These are phyloP conservation scores for Macrotyloma uniflorum DNA, from an alignment of 306 rosid species.

Conservation along the genomic window DNA sequence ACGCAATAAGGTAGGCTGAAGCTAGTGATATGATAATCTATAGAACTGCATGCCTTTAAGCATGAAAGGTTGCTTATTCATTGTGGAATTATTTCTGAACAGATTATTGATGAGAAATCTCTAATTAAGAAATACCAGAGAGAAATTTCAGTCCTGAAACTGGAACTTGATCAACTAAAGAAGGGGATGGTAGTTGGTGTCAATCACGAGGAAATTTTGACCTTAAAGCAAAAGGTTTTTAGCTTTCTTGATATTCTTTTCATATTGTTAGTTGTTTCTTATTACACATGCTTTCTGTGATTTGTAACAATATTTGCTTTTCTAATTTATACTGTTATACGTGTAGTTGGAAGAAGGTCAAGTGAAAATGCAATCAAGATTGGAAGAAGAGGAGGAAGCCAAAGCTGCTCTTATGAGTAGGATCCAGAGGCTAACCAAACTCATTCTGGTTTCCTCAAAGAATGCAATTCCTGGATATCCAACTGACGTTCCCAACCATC, in stretches of 20 bases:
- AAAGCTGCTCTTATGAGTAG: conserved; percentile 99
- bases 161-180: conserved; percentile 95
- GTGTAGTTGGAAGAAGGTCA: conserved; percentile 97
- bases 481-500: conserved; percentile 80
- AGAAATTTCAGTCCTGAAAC: conserved; percentile 90
- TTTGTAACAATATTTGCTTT: conserved; percentile 20
- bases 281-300: conserved; percentile 10
- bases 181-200: conserved; percentile 81
- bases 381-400: conserved; percentile 99
- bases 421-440: conserved; percentile 98
- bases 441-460: conserved; percentile 96
- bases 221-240: conserved; percentile 84
- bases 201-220: conserved; percentile 90
- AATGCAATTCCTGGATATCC: conserved; percentile 84
- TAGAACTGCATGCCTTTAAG: conserved; percentile 22
- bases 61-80: conserved; percentile 27
- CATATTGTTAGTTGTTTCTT: conserved; percentile 5
- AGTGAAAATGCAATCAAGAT: conserved; percentile 96
- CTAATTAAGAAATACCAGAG: conserved; percentile 95
- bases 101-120: conserved; percentile 98
- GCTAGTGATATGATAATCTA: conserved; percentile 20
- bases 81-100: conserved; percentile 40
- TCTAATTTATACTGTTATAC: conserved; percentile 21
- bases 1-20: conserved; percentile 77
- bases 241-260: conserved; percentile 29